A percentile compares a stretch with the other conserved stretches of the same genome.
These are phyloP conservation scores for Chionographis japonica DNA, from an alignment of 106 monocot genomes.

Conservation along the genomic window DNA sequence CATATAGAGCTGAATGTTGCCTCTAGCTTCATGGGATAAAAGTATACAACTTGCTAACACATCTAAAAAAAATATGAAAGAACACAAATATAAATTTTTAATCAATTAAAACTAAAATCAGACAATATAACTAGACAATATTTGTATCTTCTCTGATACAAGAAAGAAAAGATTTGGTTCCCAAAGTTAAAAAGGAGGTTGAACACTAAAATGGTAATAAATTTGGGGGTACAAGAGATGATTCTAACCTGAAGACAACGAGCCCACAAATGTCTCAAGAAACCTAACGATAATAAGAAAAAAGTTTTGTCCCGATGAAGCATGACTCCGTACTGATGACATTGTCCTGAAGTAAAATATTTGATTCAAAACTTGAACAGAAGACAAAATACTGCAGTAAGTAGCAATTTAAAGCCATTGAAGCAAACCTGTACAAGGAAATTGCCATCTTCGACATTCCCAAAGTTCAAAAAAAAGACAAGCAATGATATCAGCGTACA, in stretches of 20 bases:
- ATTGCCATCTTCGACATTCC: conserved; percentile 82
- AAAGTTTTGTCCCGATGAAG: conserved; percentile 55
- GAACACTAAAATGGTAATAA: background rate
- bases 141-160: too few relatives aligned
- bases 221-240: background rate
- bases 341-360: conserved; percentile 62
- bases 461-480: conserved; percentile 1
- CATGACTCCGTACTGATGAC: conserved; percentile 83
- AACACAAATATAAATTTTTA: too few relatives aligned
- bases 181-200: background rate
- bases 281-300: conserved; percentile 68
- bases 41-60: too few relatives aligned
- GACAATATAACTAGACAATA: too few relatives aligned
- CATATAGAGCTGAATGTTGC: too few relatives aligned
- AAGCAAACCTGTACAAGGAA: conserved; percentile 88
- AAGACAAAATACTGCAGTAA: conserved; percentile 1
- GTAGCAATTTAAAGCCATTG: conserved; percentile 6
- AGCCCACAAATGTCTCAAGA: conserved; percentile 98
- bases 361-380: conserved; percentile 1
- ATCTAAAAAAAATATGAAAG: too few relatives aligned
- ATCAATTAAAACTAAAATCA: too few relatives aligned
- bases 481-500: conserved; percentile 6
- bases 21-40: too few relatives aligned
- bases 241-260: conserved; percentile 78
- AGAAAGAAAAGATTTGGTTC: background rate